phyloP scores from a whole-genome alignment of 83 land plant species.

The Picea abies region DNA sequence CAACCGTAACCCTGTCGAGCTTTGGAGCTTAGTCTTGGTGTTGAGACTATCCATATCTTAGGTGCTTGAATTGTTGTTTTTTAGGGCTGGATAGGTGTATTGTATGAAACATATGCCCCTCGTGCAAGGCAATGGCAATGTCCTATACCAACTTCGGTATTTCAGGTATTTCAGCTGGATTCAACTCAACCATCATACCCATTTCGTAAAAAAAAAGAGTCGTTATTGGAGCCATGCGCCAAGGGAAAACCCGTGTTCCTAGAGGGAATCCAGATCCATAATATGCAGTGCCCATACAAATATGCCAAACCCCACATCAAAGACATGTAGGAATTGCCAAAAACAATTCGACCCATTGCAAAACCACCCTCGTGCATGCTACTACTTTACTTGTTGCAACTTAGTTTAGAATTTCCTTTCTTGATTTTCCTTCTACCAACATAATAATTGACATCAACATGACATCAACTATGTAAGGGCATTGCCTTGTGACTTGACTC shows the following conservation, averaged over 20 bases:
- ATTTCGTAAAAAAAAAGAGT: not conserved
- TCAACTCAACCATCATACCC: not conserved
- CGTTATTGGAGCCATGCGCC: not conserved
- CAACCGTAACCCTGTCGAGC: no score
- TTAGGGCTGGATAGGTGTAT: no score
- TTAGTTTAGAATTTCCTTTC: no score
- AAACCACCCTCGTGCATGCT: constrained; percentile 81
- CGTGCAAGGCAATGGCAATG: not conserved
- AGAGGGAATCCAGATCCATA: not conserved
- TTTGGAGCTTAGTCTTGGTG: no score
- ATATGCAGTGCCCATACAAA: constrained; percentile 7
- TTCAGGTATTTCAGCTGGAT: not conserved
- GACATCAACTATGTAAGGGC: no score
- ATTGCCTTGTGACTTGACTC: no score
- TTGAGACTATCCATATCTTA: no score
- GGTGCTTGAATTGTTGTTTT: no score
- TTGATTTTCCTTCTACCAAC: no score
- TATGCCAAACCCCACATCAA: not conserved
- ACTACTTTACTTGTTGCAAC: no score
- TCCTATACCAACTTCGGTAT: not conserved
- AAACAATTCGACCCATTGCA: constrained; percentile 64
- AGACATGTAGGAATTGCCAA: constrained; percentile 73
- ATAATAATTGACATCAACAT: no score
- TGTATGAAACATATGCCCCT: no score
- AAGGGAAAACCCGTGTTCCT: not conserved